A percentile compares a stretch with the other conserved stretches of the same genome.
Conservation (phyloP, 257 asterid genomes). For the Solanum sejunctum region DNA sequence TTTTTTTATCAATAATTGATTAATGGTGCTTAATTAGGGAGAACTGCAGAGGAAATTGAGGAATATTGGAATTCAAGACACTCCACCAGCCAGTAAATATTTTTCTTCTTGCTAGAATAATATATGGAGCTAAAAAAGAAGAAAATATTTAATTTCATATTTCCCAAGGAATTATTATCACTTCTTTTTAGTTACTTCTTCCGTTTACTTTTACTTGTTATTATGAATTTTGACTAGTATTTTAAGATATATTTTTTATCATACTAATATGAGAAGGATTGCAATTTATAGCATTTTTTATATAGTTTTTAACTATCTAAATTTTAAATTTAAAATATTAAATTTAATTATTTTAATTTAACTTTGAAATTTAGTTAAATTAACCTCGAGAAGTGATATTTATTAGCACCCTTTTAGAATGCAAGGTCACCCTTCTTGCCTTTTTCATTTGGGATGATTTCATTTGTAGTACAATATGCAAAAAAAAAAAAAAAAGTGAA, state of each 20-base stretch:
- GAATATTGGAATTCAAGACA: not conserved
- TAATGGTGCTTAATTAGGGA: not conserved
- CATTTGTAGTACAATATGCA: not conserved
- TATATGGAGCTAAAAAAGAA: not conserved
- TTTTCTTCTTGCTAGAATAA: not conserved
- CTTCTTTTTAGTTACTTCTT: not conserved
- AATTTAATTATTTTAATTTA: no score
- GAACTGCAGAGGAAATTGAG: not conserved
- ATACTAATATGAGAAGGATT: no score
- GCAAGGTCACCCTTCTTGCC: no score
- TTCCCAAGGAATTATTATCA: not conserved
- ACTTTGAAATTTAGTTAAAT: no score
- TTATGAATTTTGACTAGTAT: no score
- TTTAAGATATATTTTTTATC: no score
- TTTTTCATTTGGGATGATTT: not conserved
- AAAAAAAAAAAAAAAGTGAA: no score
- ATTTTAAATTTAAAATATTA: no score
- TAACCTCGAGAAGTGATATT: not conserved
- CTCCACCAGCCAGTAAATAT: not conserved
- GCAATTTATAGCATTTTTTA: no score
- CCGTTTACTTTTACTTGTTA: no score
- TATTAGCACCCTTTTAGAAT: not conserved
- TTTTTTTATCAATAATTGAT: not conserved
- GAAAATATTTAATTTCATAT: no score
- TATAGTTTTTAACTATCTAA: no score